These are phyloP conservation scores for Cupressus sempervirens DNA, from an alignment of 75 land plant genomes.

Conservation along the genomic window DNA sequence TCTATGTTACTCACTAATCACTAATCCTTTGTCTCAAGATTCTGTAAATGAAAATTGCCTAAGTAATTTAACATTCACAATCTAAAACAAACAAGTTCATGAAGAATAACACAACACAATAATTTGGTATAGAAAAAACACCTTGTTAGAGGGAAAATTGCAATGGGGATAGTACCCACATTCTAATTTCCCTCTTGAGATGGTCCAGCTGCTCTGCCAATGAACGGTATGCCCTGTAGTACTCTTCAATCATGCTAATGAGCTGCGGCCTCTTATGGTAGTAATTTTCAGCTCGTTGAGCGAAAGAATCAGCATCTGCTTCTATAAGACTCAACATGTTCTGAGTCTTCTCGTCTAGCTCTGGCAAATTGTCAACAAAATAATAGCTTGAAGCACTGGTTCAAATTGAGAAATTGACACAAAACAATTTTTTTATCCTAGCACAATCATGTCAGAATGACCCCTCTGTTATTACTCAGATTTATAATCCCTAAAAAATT, in stretches of 20 bases:
- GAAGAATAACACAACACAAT: background rate
- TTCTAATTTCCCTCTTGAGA: slow-evolving; percentile 18
- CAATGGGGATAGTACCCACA: too few relatives aligned
- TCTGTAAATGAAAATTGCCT: too few relatives aligned
- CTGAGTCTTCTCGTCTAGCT: slow-evolving; percentile 34
- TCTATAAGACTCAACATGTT: slow-evolving; percentile 46
- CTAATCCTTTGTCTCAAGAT: too few relatives aligned
- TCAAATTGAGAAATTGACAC: background rate
- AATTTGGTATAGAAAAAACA: too few relatives aligned
- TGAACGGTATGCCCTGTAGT: slow-evolving; percentile 45
- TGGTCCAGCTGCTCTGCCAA: slow-evolving; percentile 42
- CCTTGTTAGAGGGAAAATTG: too few relatives aligned
- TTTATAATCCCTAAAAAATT: too few relatives aligned
- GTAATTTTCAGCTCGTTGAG: too few relatives aligned
- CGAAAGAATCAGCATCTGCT: slow-evolving; percentile 57
- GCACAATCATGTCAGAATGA: background rate
- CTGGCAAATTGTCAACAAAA: slow-evolving; percentile 14
- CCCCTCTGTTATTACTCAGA: background rate
- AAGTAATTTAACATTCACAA: too few relatives aligned
- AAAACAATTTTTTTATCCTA: background rate
- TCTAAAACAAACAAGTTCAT: too few relatives aligned
- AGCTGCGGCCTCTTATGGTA: slow-evolving; percentile 49
- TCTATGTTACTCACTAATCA: too few relatives aligned
- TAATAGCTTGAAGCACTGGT: background rate
- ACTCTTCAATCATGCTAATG: slow-evolving; percentile 41